Evolutionary conservation across 371 early-diverging fungal species (phyloP).

Genomic region (Amoeboaphelidium occidentale): DNA sequence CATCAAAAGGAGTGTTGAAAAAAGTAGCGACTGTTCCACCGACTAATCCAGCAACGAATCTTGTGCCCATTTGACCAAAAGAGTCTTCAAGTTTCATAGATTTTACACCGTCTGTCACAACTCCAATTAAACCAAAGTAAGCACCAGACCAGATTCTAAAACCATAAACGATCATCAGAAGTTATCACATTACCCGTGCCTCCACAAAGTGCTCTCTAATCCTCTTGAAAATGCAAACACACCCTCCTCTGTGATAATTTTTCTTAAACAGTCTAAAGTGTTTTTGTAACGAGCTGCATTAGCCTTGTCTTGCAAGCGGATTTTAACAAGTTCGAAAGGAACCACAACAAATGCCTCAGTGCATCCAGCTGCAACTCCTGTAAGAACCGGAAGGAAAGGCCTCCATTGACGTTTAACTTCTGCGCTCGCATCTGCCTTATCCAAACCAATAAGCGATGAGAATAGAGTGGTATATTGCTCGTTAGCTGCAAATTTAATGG

Average conservation of each 20-base stretch:
- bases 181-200: constrained; percentile 48
- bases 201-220: constrained; percentile 78
- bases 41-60: constrained; percentile 77
- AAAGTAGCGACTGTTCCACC: constrained; percentile 88
- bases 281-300: constrained; percentile 23
- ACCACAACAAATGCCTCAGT: constrained; percentile 82
- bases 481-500: constrained; percentile 86
- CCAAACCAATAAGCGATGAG: constrained; percentile 34
- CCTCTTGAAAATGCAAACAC: constrained; percentile 69
- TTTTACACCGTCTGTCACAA: neutral
- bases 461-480: constrained; percentile 54
- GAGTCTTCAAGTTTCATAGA: constrained; percentile 19
- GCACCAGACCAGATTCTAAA: neutral
- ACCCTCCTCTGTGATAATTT: constrained; percentile 44
- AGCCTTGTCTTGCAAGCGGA: constrained; percentile 42
- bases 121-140: constrained; percentile 7
- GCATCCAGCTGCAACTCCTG: constrained; percentile 75
- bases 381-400: constrained; percentile 39
- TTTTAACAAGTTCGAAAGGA: constrained; percentile 82
- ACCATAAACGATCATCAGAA: neutral
- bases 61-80: constrained; percentile 44
- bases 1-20: constrained; percentile 88
- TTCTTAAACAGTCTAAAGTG: constrained; percentile 39
- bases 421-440: constrained; percentile 11
- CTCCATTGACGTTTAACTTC: neutral